phyloP scores from a whole-genome alignment of 176 grass and related monocot genomes.

The Triticum aestivum region IWGSC_CS_RefSeq_v2.1 NC_057805.1:101338237-101338736 shows the following conservation, averaged over 20 bases:
- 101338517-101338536: neutral
- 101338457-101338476: neutral
- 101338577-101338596: too few relatives aligned
- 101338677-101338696: too few relatives aligned
- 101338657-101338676: too few relatives aligned
- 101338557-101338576: too few relatives aligned
- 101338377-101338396: neutral
- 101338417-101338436: neutral
- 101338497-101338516: neutral
- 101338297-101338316: neutral
- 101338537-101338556: neutral
- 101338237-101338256: neutral
- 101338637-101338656: too few relatives aligned
- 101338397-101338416: slow-evolving; percentile 17
- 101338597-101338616: too few relatives aligned
- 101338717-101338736: too few relatives aligned
- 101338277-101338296: neutral
- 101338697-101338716: too few relatives aligned
- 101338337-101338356: neutral
- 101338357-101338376: neutral
- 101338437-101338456: slow-evolving; percentile 15
- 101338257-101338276: slow-evolving; percentile 17
- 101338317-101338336: neutral
- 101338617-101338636: too few relatives aligned
- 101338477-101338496: slow-evolving; percentile 1